Percentiles rank a stretch among this genome's conserved stretches.
These are phyloP conservation scores for Phialemonium atrogriseum DNA, from an alignment of 2,329 filamentous ascomycete species.

Conservation along the genomic window DNA sequence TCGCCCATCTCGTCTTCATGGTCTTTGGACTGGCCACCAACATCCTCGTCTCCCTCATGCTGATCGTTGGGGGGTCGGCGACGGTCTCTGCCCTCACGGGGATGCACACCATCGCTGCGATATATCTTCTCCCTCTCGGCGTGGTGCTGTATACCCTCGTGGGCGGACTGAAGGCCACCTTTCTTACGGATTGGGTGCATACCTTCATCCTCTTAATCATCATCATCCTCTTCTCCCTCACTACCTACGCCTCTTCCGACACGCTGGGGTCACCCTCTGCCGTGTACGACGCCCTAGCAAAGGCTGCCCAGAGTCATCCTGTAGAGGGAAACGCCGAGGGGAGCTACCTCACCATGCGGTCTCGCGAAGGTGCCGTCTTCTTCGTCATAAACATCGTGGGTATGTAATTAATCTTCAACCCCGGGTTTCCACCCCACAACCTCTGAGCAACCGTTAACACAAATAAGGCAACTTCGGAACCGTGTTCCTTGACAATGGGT, in stretches of 20 bases:
- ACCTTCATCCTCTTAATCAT: conserved; percentile 79
- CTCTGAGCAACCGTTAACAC: too few species aligned
- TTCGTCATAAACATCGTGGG: conserved; percentile 69
- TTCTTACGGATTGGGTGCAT: conserved; percentile 80
- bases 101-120: conserved; percentile 70
- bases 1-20: conserved; percentile 70
- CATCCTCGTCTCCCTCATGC: conserved; percentile 80
- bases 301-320: conserved; percentile 61
- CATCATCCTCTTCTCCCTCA: conserved; percentile 78
- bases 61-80: conserved; percentile 75
- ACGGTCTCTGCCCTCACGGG: conserved; percentile 66
- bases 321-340: conserved; percentile 73
- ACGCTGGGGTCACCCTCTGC: conserved; percentile 65
- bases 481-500: conserved; percentile 80
- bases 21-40: conserved; percentile 78
- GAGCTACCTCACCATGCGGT: conserved; percentile 81
- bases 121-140: conserved; percentile 73
- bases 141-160: conserved; percentile 73
- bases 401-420: conserved; percentile 45
- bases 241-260: conserved; percentile 66
- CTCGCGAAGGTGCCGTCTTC: conserved; percentile 74
- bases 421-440: too few species aligned
- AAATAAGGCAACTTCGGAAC: conserved; percentile 79
- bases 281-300: conserved; percentile 70
- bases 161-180: conserved; percentile 78